These are phyloP conservation scores for Neonectria neomacrospora DNA, from an alignment of 2,329 filamentous ascomycete genomes.

Conservation along the genomic window DNA sequence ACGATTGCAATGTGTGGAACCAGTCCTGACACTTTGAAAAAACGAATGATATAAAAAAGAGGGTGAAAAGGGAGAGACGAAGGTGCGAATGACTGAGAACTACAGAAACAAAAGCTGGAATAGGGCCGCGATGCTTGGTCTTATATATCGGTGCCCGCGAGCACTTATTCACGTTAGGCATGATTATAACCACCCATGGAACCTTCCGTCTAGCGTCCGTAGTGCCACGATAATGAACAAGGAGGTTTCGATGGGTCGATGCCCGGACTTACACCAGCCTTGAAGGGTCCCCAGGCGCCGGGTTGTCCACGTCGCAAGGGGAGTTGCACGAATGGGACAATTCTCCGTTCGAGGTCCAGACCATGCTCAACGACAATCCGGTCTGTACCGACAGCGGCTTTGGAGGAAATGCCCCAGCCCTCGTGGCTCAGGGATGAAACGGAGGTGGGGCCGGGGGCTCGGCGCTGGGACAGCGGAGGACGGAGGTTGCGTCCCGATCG, in stretches of 20 bases:
- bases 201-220: background rate
- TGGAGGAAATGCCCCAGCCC: background rate
- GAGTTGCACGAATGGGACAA: constrained; percentile 39
- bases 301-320: background rate
- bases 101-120: constrained; percentile 1
- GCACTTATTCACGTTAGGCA: background rate
- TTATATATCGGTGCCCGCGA: constrained; percentile 36
- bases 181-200: background rate
- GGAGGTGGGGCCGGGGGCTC: constrained; percentile 7
- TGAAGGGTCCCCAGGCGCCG: background rate
- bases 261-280: background rate
- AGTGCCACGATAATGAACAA: constrained; percentile 13
- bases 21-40: constrained; percentile 31
- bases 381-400: constrained; percentile 14
- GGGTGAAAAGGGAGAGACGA: constrained; percentile 11
- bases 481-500: constrained; percentile 13
- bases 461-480: constrained; percentile 14
- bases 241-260: constrained; percentile 27
- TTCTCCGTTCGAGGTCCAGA: constrained; percentile 33
- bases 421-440: constrained; percentile 24
- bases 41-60: constrained; percentile 33
- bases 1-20: constrained; percentile 26
- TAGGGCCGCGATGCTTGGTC: constrained; percentile 3
- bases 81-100: constrained; percentile 30
- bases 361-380: constrained; percentile 3